Conservation (phyloP, 345 rosid species). For the Stellera chamaejasme region DNA sequence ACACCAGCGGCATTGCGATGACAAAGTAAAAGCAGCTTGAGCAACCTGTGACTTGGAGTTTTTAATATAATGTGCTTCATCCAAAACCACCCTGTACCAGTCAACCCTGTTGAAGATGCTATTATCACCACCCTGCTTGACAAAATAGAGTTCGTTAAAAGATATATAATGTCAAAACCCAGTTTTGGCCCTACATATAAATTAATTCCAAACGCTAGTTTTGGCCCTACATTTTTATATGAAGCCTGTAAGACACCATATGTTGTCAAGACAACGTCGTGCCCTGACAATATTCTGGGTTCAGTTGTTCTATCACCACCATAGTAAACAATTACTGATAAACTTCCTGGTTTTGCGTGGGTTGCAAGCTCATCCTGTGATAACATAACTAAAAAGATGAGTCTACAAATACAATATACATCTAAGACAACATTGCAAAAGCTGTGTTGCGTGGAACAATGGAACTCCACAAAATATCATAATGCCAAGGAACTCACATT, state of each 20-base stretch:
- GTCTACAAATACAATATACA: not conserved
- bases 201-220: not conserved
- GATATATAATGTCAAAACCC: not conserved
- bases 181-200: not conserved
- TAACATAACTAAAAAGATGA: slow-evolving; percentile 7
- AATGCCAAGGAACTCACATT: slow-evolving; percentile 34
- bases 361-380: slow-evolving; percentile 62
- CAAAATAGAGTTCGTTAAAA: not conserved
- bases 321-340: slow-evolving; percentile 52
- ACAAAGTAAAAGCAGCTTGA: slow-evolving; percentile 39
- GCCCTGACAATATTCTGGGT: slow-evolving; percentile 34
- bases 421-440: not conserved
- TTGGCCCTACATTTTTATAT: slow-evolving; percentile 41
- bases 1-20: slow-evolving; percentile 68
- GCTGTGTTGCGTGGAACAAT: not conserved
- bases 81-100: slow-evolving; percentile 62
- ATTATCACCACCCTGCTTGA: slow-evolving; percentile 27
- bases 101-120: slow-evolving; percentile 50
- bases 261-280: slow-evolving; percentile 64
- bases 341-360: slow-evolving; percentile 39
- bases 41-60: slow-evolving; percentile 44
- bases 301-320: slow-evolving; percentile 53
- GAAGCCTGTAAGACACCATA: slow-evolving; percentile 55
- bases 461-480: not conserved
- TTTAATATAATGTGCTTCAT: slow-evolving; percentile 71